These are phyloP conservation scores for Colletotrichum endophyticum DNA, from an alignment of 2,329 filamentous ascomycete genomes.

Conservation along the genomic window DNA sequence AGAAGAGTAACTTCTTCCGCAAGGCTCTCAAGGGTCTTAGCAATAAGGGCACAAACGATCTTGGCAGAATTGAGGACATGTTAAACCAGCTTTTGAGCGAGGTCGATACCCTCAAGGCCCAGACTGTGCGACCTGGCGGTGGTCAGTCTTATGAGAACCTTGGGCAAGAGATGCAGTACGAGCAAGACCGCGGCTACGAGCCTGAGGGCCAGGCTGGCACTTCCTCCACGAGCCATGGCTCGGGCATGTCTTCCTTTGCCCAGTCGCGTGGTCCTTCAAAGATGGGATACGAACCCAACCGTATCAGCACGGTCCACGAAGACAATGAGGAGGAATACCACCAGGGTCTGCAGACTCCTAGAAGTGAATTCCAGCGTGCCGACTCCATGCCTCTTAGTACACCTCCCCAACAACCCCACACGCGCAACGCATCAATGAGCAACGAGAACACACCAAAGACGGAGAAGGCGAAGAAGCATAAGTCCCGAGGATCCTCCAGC, in stretches of 20 bases:
- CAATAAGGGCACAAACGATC: slow-evolving; percentile 84
- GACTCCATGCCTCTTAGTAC: slow-evolving; percentile 61
- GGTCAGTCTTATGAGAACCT: slow-evolving; percentile 73
- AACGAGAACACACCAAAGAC: slow-evolving; percentile 80
- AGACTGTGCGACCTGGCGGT: slow-evolving; percentile 54
- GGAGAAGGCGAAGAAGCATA: slow-evolving; percentile 85
- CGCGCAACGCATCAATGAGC: slow-evolving; percentile 57
- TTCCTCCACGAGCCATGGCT: slow-evolving; percentile 70
- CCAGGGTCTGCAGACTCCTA: slow-evolving; percentile 63
- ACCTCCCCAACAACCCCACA: slow-evolving; percentile 57
- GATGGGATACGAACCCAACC: slow-evolving; percentile 59
- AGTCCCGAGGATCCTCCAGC: slow-evolving; percentile 79
- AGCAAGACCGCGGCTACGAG: slow-evolving; percentile 79
- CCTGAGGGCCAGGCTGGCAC: slow-evolving; percentile 81
- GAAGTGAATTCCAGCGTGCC: slow-evolving; percentile 49
- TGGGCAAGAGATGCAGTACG: slow-evolving; percentile 65
- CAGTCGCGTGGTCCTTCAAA: slow-evolving; percentile 51
- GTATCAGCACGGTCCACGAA: slow-evolving; percentile 89
- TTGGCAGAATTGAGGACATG: slow-evolving; percentile 89
- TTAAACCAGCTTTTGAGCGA: slow-evolving; percentile 90
- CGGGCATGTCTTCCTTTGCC: slow-evolving; percentile 73
- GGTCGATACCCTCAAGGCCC: slow-evolving; percentile 80
- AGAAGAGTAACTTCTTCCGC: slow-evolving; percentile 93
- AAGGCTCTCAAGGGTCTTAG: slow-evolving; percentile 91
- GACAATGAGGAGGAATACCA: slow-evolving; percentile 78